A percentile compares a stretch with the other conserved stretches of the same genome.
Evolutionary conservation across 345 rosid species (phyloP).

Genomic region (Cochlearia excelsa): DNA sequence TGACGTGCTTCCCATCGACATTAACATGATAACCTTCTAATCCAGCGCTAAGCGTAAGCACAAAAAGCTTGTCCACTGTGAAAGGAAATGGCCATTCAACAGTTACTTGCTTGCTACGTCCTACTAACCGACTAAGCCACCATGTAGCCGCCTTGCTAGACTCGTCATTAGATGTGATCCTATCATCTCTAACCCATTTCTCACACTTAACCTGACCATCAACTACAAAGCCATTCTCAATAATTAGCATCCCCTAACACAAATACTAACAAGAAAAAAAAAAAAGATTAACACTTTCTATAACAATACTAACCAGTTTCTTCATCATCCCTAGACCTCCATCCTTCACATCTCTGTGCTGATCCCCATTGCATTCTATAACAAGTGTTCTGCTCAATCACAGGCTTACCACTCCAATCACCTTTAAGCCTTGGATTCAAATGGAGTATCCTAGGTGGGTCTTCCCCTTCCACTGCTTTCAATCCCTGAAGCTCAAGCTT

Average conservation of each 20-base stretch:
- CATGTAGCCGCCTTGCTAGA: conserved; percentile 54
- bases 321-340: conserved; percentile 71
- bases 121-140: conserved; percentile 76
- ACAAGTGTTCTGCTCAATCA: conserved; percentile 90
- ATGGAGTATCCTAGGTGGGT: conserved; percentile 79
- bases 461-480: conserved; percentile 79
- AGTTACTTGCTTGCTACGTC: conserved; percentile 55
- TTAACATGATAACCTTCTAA: conserved; percentile 83
- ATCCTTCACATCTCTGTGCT: conserved; percentile 73
- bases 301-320: conserved; percentile 58
- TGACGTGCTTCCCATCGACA: conserved; percentile 79
- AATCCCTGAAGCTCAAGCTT: conserved; percentile 79
- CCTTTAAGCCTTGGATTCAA: conserved; percentile 88
- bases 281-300: not conserved
- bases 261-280: not conserved
- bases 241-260: not conserved
- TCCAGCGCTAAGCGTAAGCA: conserved; percentile 77
- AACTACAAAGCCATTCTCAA: conserved; percentile 42
- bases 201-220: conserved; percentile 83
- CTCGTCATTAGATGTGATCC: conserved; percentile 52
- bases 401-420: conserved; percentile 82
- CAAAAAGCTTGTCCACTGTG: conserved; percentile 60
- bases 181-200: conserved; percentile 79
- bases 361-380: conserved; percentile 87
- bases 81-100: conserved; percentile 85